Conservation (phyloP, 805 yeast species). For the Nadsonia fulvescens region DNA sequence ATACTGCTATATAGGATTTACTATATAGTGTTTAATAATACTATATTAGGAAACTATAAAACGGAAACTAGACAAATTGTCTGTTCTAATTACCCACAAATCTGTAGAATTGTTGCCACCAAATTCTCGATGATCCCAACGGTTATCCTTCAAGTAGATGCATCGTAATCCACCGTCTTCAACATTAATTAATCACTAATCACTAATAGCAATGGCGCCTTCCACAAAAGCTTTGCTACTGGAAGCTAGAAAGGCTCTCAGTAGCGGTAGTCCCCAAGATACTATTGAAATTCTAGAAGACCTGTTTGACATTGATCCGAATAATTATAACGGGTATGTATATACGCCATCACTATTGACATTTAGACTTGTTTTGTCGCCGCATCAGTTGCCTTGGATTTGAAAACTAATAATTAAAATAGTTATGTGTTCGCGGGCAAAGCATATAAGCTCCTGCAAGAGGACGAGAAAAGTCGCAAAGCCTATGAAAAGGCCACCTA, state of each 20-base stretch:
- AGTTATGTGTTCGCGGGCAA: constrained; percentile 42
- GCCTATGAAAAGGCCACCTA: constrained; percentile 28
- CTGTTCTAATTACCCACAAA: too few relatives aligned
- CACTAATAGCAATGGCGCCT: not conserved
- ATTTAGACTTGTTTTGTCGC: too few relatives aligned
- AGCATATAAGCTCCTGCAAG: constrained; percentile 28
- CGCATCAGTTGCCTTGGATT: not conserved
- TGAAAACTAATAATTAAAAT: constrained; percentile 1
- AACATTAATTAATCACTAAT: too few relatives aligned
- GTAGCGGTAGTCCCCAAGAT: constrained; percentile 38
- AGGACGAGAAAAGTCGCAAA: constrained; percentile 29
- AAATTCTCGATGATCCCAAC: too few relatives aligned
- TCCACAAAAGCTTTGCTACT: constrained; percentile 5
- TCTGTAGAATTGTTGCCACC: too few relatives aligned
- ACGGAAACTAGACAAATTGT: too few relatives aligned
- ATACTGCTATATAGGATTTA: too few relatives aligned
- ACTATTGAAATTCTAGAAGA: constrained; percentile 40
- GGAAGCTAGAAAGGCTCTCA: constrained; percentile 14
- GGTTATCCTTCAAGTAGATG: too few relatives aligned
- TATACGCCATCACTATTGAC: too few relatives aligned
- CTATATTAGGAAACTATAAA: too few relatives aligned
- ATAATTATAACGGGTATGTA: constrained; percentile 47
- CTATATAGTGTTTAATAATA: too few relatives aligned
- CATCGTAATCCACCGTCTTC: too few relatives aligned
- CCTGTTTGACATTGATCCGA: constrained; percentile 35